Evolutionary conservation across 139 green algal species (phyloP), one percentile per base, ranked within the genome.

Genomic region (Chlorella vulgaris): DNA sequence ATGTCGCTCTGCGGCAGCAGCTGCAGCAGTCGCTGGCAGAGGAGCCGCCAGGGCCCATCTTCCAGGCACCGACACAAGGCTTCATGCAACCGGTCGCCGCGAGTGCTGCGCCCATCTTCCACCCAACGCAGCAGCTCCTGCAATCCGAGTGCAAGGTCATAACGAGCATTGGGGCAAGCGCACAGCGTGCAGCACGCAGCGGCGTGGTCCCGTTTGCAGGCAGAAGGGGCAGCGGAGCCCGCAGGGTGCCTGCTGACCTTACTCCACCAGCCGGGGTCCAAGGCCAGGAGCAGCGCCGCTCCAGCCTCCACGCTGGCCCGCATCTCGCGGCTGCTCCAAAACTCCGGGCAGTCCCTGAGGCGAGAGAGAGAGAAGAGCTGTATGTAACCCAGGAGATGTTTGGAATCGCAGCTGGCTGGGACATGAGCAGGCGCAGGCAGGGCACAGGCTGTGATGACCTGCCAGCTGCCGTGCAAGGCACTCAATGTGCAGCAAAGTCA

Each of bases 291-390:
- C 38, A 87, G 73, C 35, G 73, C 73, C 7, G 73, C 76, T 0
- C 87, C 85, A 19, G 31, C 63, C 8, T 74, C 50, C 60, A 90
- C 36, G 39, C 40, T 78, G 39, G 61, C 31, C 42, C 51, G 22
- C 53, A 91, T 58, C 40, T 89, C 80, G 38, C 78, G 38, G 26
- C 81, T 87, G 0, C n/a, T 26, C 86, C 88, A 91, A n/a, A 93
- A 93, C 31, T 61, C 74, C 0, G 74, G 74, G 74, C 74, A 80
- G 29, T 70, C 58, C 74, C 74, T 80, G 74, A 19, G 58, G 24
- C 62, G 5, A 28, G 29, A 4, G 10, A 7, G 26, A 40, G 18
- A 7, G 62, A 28, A 22, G 5, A 40, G n/a, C n/a, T n/a, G n/a
- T n/a, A n/a, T n/a, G n/a, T n/a, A n/a, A n/a, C n/a, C n/a, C n/a